These are phyloP conservation scores for Herpotrichia juniperi DNA, from an alignment of 2,329 filamentous ascomycete species.

Conservation along the genomic window DNA sequence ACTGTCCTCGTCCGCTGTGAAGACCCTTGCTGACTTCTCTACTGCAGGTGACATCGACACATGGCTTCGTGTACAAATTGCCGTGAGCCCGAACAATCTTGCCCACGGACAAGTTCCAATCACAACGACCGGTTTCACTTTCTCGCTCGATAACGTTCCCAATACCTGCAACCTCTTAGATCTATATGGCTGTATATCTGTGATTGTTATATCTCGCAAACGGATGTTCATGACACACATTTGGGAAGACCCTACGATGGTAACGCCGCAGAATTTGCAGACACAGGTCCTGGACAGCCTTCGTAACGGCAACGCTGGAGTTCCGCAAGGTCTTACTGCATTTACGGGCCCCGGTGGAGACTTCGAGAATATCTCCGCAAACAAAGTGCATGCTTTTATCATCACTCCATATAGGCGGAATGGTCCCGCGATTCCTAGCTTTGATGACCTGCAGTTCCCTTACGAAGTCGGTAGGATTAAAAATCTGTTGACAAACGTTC, in stretches of 20 bases:
- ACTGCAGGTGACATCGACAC: too few relatives aligned
- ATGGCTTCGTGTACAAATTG: too few relatives aligned
- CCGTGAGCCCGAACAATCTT: too few relatives aligned
- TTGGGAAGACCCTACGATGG: constrained; percentile 7
- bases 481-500: not conserved
- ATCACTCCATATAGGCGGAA: constrained; percentile 7
- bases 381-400: constrained; percentile 9
- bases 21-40: too few relatives aligned
- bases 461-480: constrained; percentile 8
- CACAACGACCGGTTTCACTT: too few relatives aligned
- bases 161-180: constrained; percentile 1
- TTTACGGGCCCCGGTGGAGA: constrained; percentile 12
- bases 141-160: too few relatives aligned
- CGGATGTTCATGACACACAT: constrained; percentile 14
- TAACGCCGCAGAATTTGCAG: not conserved
- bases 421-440: not conserved
- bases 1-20: too few relatives aligned
- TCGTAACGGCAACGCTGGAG: not conserved
- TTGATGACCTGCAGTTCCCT: constrained; percentile 1
- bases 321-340: constrained; percentile 5
- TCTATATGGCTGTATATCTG: constrained; percentile 9
- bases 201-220: constrained; percentile 13
- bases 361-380: constrained; percentile 10
- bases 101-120: too few relatives aligned
- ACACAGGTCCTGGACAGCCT: not conserved